Conservation (phyloP, 176 grass and related monocot genomes). For the Paspalum notatum region DNA sequence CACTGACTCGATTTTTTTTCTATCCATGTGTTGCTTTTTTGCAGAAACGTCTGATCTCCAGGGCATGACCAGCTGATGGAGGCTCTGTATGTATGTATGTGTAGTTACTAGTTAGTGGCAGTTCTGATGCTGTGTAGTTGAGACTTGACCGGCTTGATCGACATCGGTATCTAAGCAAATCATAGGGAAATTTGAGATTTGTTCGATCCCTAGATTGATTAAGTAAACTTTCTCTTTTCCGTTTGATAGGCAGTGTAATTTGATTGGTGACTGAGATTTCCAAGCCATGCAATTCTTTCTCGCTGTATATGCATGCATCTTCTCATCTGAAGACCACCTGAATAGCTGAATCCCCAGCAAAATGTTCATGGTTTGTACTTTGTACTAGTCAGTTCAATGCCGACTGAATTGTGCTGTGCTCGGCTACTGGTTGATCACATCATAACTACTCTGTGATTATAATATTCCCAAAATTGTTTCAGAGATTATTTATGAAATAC, state of each 20-base stretch:
- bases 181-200: constrained; percentile 1
- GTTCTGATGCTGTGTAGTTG: background rate
- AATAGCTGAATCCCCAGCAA: background rate
- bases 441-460: background rate
- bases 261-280: background rate
- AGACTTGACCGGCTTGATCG: constrained; percentile 5
- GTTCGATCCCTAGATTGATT: background rate
- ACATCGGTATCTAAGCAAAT: background rate
- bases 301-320: background rate
- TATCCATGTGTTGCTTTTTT: background rate
- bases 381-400: background rate
- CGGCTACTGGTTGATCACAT: background rate
- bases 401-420: background rate
- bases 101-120: background rate
- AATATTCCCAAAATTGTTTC: background rate
- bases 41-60: constrained; percentile 36
- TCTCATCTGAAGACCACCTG: background rate
- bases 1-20: background rate
- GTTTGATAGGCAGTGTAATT: constrained; percentile 27
- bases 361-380: too few species aligned
- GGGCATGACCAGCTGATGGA: constrained; percentile 17
- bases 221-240: background rate
- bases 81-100: background rate
- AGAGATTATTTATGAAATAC: background rate
- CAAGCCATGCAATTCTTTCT: background rate